Percentiles rank a stretch among this genome's conserved stretches.
phyloP scores from a whole-genome alignment of 345 rosid genomes.

The Aegle marmelos region DNA sequence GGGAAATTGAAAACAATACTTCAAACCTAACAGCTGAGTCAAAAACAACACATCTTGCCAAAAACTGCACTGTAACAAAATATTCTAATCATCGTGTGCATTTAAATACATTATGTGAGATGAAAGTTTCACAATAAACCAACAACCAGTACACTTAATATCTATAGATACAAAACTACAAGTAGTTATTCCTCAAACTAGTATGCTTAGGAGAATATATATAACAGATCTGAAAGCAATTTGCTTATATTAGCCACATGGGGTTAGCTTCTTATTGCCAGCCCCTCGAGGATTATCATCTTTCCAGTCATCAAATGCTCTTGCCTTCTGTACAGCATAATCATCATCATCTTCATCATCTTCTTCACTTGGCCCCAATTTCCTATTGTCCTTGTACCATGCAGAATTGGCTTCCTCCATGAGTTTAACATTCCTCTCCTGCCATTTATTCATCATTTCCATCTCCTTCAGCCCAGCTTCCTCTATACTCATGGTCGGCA shows the following conservation, averaged over 20 bases:
- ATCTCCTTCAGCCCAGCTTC: constrained; percentile 95
- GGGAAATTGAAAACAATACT: no score
- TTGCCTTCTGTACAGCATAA: constrained; percentile 65
- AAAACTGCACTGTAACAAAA: not conserved
- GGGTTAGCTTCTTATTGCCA: constrained; percentile 94
- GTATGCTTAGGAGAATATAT: constrained; percentile 1
- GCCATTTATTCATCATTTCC: constrained; percentile 92
- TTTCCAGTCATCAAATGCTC: constrained; percentile 97
- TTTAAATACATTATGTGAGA: not conserved
- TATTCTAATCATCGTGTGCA: not conserved
- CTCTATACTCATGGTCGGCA: constrained; percentile 99
- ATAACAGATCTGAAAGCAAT: not conserved
- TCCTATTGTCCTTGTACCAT: constrained; percentile 68
- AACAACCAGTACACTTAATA: not conserved
- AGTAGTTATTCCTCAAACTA: not conserved
- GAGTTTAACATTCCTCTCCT: constrained; percentile 70
- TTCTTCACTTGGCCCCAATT: constrained; percentile 40
- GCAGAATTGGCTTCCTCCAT: constrained; percentile 90
- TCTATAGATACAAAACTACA: not conserved
- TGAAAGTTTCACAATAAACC: not conserved
- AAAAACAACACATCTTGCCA: not conserved
- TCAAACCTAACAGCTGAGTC: not conserved
- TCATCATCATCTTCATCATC: constrained; percentile 77
- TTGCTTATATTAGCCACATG: constrained; percentile 60
- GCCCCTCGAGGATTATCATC: constrained; percentile 98